Evolutionary conservation across 768 basidiomycete genomes (phyloP).

Genomic region (Cystofilobasidium capitatum): DNA sequence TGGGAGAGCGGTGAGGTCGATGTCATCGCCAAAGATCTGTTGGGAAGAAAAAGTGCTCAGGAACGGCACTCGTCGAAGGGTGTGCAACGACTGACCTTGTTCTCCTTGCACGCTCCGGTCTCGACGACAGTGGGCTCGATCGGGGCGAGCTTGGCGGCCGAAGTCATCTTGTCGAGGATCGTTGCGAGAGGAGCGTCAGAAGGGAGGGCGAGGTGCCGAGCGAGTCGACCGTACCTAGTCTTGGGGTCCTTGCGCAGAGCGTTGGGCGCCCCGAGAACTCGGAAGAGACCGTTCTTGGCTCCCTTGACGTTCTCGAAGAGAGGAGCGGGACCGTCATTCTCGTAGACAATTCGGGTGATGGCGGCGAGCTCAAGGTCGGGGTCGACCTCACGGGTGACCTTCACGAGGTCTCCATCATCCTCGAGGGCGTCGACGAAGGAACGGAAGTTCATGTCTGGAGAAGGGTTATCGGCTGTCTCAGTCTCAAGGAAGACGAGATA

Average conservation of each 20-base stretch:
- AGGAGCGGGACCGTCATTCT: conserved; percentile 13
- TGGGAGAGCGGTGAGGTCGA: conserved; percentile 11
- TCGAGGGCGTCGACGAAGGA: conserved; percentile 19
- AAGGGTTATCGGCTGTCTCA: too few relatives aligned
- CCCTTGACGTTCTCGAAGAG: conserved; percentile 24
- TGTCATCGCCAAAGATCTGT: conserved; percentile 20
- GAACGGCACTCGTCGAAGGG: neutral
- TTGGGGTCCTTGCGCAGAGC: conserved; percentile 11
- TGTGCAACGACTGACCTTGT: conserved; percentile 1
- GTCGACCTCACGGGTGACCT: conserved; percentile 12
- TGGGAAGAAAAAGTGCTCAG: neutral
- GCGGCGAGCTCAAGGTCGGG: conserved; percentile 17
- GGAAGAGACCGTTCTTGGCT: conserved; percentile 12
- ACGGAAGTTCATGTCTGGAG: conserved; percentile 14
- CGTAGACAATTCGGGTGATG: conserved; percentile 17
- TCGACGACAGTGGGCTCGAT: conserved; percentile 13
- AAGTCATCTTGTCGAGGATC: conserved; percentile 21
- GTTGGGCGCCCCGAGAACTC: conserved; percentile 19
- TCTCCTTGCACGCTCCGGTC: conserved; percentile 19
- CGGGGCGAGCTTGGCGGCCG: conserved; percentile 1
- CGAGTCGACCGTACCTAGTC: conserved; percentile 12
- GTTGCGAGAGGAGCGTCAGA: conserved; percentile 1
- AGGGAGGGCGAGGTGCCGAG: conserved; percentile 14
- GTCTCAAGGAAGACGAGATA: neutral
- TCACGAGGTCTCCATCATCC: conserved; percentile 11